Base-by-base conservation (phyloP, 2,329 filamentous ascomycete genomes). In the Pseudogymnoascus sp. region DNA sequence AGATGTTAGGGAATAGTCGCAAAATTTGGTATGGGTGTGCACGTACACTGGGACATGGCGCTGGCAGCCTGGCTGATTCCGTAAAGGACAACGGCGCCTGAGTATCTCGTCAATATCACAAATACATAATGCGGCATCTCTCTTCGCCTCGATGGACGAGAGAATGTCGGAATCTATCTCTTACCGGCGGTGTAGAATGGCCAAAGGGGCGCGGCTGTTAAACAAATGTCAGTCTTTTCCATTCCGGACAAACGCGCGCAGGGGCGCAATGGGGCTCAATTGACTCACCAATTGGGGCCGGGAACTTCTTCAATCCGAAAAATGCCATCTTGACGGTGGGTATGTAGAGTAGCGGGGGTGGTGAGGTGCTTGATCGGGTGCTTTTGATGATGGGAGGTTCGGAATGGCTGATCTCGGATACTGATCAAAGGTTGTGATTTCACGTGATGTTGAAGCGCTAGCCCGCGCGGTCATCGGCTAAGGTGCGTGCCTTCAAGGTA, bases 131-230 rank as follows among this genome's bases (percentile, higher is more conserved):
- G 6, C 61, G 11, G 39, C 16, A 45, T 19, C 6, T 39, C 37
- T 62, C 31, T 4, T 61, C 31, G 36, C 16, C 5, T 36, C 36
- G 31, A 31, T 37, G 31, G 16, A 16, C 31, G 51, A 16, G n/a
- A 21, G 11, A 21, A 14, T 61, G 57, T 61, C 57, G 57, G 16
- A 37, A 23, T 61, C 21, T 36, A 39, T 36, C 31, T 61, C 90
- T 76, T 95, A 96, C 93, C 92, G 77, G 93, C 93, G 79, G 85
- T 83, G 84, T 93, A 95, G 86, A 98, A 98, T 72, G 93, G 93
- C 78, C 86, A 87, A 88, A 96, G 88, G 73, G 93, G 92, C 84
- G 86, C 85, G 81, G 91, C 93, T 98, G 76, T 77, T 75, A 37
- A 61, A 61, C 36, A 21, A 21, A 39, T 16, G 36, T 61, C 57